Evolutionary conservation across 1,284 basidiomycete species (phyloP), one percentile per base, ranked within the genome.

Genomic region (Ustilago xerochloae): DNA sequence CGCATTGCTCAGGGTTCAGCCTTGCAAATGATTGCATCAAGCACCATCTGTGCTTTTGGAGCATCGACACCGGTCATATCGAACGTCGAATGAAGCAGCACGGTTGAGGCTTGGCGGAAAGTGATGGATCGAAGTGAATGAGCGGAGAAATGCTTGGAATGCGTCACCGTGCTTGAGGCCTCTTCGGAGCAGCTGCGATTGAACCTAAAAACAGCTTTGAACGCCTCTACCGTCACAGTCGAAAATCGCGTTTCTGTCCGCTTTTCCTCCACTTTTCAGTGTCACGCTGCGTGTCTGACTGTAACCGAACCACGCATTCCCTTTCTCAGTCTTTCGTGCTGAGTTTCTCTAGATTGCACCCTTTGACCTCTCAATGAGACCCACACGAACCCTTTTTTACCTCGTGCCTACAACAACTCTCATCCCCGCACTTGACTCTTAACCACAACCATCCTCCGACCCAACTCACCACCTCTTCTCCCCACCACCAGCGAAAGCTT

Each of bases 161-260:
- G 63, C 63, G 63, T 65, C 63, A 59, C 63, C 29, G 57, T 60
- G 63, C 63, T 51, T 46, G n/a, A n/a, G n/a, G n/a, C 47, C 47
- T 43, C 30, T 48, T 30, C 9, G 16, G 5, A 16, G n/a, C 38
- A 18, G 38, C 38, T 39, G 43, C 22, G 20, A 18, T 18, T 39
- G 20, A 24, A 50, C 12, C 30, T 35, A 36, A 36, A 36, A 36
- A 24, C 20, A 50, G 30, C n/a, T n/a, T n/a, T n/a, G 20, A 28
- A 49, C 10, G 26, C 26, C 47, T n/a, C 16, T 33, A 18, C 32
- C 43, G 24, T 46, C 43, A 36, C 26, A 48, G 32, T 41, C 41
- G 5, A 53, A 22, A 32, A 7, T 4, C 15, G 16, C 51, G 28
- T n/a, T 15, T 30, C n/a, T 15, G 12, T 36, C 51, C 29, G 38